Evolutionary conservation across 495 filamentous ascomycete genomes (phyloP).

Genomic region (Podospora bellae-mahoneyi): DNA sequence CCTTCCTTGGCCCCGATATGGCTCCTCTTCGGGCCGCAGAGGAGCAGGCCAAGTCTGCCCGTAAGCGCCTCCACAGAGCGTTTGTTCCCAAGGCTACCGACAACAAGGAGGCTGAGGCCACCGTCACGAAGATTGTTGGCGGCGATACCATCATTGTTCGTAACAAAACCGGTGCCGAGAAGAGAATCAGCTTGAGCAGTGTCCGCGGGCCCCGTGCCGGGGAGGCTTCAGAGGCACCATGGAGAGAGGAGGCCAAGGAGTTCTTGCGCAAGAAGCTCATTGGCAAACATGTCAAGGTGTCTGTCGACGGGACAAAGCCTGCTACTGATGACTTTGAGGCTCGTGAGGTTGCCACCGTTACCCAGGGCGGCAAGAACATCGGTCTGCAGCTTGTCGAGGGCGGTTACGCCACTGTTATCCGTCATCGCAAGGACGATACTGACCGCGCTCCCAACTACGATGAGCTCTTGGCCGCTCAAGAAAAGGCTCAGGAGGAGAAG

Average conservation of each 20-base stretch:
- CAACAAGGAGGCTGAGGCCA: conserved; percentile 65
- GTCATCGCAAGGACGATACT: conserved; percentile 87
- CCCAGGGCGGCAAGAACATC: conserved; percentile 80
- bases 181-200: conserved; percentile 87
- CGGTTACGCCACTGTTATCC: conserved; percentile 87
- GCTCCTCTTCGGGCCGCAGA: conserved; percentile 79
- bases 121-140: conserved; percentile 78
- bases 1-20: conserved; percentile 84
- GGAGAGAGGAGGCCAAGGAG: conserved; percentile 90
- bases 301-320: conserved; percentile 84
- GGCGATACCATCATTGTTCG: conserved; percentile 86
- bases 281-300: conserved; percentile 87
- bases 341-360: conserved; percentile 87
- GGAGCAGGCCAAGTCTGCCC: conserved; percentile 71
- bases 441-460: conserved; percentile 94
- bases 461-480: conserved; percentile 83
- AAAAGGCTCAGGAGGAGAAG: conserved; percentile 71
- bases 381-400: conserved; percentile 81
- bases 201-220: conserved; percentile 76
- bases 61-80: conserved; percentile 72
- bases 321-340: conserved; percentile 90
- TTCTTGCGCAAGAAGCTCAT: conserved; percentile 91
- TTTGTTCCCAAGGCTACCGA: conserved; percentile 61
- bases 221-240: conserved; percentile 66
- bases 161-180: conserved; percentile 78